phyloP scores from a whole-genome alignment of 352 stramenopile species.

The Elongisporangium anandrum region DNA sequence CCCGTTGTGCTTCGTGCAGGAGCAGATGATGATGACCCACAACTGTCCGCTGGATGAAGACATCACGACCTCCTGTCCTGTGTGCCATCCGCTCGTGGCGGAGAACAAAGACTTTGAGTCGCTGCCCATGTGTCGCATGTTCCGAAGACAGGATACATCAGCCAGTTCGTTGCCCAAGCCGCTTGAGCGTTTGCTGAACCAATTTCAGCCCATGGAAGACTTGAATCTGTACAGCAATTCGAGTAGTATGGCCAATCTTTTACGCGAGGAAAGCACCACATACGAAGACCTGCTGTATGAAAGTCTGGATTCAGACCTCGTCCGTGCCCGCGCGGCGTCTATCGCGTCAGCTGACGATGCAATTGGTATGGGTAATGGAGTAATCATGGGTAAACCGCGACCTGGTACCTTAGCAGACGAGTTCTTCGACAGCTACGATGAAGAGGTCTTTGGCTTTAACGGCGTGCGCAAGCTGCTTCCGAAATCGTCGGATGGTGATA shows the following conservation, averaged over 20 bases:
- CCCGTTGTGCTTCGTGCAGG: slow-evolving; percentile 78
- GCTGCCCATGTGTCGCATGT: slow-evolving; percentile 76
- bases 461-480: slow-evolving; percentile 11
- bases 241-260: not conserved
- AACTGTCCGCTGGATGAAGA: slow-evolving; percentile 62
- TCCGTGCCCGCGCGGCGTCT: slow-evolving; percentile 54
- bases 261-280: slow-evolving; percentile 17
- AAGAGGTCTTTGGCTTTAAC: slow-evolving; percentile 57
- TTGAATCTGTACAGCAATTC: slow-evolving; percentile 1
- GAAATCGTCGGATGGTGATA: slow-evolving; percentile 41
- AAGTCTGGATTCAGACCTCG: slow-evolving; percentile 62
- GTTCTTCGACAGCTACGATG: slow-evolving; percentile 67
- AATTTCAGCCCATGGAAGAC: slow-evolving; percentile 22
- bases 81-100: slow-evolving; percentile 45
- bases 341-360: slow-evolving; percentile 48
- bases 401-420: slow-evolving; percentile 44
- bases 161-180: slow-evolving; percentile 51
- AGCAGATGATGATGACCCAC: slow-evolving; percentile 72
- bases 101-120: slow-evolving; percentile 62
- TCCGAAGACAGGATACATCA: slow-evolving; percentile 35
- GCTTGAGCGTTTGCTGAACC: slow-evolving; percentile 50
- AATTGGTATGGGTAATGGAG: slow-evolving; percentile 21
- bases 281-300: slow-evolving; percentile 50
- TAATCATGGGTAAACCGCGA: slow-evolving; percentile 37
- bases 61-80: slow-evolving; percentile 54